These are phyloP conservation scores for Dryadomyces sulphureus DNA, from an alignment of 2,329 filamentous ascomycete genomes.

Conservation along the genomic window DNA sequence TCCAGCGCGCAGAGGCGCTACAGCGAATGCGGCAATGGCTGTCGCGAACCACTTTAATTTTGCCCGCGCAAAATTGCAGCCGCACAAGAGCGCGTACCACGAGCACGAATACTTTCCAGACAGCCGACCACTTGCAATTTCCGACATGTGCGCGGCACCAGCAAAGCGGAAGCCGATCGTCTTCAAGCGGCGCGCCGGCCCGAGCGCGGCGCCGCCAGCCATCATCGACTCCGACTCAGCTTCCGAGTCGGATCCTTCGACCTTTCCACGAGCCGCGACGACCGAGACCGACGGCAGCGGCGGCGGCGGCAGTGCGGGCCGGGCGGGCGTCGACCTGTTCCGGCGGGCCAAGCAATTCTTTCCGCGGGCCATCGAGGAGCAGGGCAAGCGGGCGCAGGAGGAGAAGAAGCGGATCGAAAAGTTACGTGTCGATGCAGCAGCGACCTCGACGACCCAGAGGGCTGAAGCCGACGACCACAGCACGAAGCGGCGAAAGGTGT, in stretches of 20 bases:
- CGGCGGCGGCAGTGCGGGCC: conserved; percentile 11
- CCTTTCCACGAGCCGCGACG: not conserved
- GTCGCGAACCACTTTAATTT: not conserved
- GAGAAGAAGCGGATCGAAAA: conserved; percentile 17
- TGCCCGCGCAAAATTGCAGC: not conserved
- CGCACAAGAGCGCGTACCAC: no score
- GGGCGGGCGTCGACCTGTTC: conserved; percentile 30
- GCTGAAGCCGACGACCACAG: not conserved
- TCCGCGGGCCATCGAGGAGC: conserved; percentile 15
- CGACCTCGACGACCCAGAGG: not conserved
- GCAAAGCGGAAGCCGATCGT: conserved; percentile 8
- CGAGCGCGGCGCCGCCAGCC: not conserved
- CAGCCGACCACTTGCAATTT: no score
- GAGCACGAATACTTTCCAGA: no score
- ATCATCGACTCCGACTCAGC: not conserved
- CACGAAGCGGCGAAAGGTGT: conserved; percentile 9
- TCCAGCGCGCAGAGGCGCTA: no score
- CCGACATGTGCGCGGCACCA: not conserved
- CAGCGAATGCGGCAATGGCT: not conserved
- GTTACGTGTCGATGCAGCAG: conserved; percentile 13
- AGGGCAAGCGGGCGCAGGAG: conserved; percentile 3
- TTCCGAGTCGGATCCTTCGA: not conserved
- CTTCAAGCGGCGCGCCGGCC: conserved; percentile 9
- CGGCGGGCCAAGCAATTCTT: conserved; percentile 35
- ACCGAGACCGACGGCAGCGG: not conserved